A percentile compares a stretch with the other conserved stretches of the same genome.
Conservation (phyloP, 2,329 filamentous ascomycete species). For the Neospermospora avenae region DNA sequence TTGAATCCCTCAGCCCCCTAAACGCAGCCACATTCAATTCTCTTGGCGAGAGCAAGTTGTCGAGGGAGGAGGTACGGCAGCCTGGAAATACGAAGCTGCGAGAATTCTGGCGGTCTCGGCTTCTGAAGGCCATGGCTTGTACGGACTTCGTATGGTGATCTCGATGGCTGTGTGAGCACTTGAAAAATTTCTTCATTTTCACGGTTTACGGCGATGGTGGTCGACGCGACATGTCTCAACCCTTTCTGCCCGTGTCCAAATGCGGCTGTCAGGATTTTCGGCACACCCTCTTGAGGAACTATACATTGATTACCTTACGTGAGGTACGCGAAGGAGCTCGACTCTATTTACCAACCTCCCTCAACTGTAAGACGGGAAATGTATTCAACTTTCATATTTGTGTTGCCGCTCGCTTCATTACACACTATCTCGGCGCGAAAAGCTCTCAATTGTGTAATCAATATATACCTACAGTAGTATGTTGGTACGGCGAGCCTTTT, state of each 20-base stretch:
- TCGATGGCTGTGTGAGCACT: conserved; percentile 1
- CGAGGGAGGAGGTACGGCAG: not conserved
- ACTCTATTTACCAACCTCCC: not conserved
- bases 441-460: no score
- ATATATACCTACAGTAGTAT: no score
- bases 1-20: not conserved
- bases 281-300: not conserved
- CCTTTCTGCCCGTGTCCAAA: not conserved
- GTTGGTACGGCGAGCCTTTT: no score
- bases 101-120: not conserved
- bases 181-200: not conserved
- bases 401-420: no score
- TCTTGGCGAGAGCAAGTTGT: not conserved
- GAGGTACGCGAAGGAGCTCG: not conserved
- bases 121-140: not conserved
- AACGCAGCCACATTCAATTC: conserved; percentile 1
- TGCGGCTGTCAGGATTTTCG: not conserved
- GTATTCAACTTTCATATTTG: no score
- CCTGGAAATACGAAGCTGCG: not conserved
- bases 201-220: not conserved
- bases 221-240: not conserved
- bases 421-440: no score
- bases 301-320: not conserved
- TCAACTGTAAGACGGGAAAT: no score
- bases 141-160: not conserved